phyloP scores from a whole-genome alignment of 148 eudicot species.

The Vaccinium myrtillus region DNA sequence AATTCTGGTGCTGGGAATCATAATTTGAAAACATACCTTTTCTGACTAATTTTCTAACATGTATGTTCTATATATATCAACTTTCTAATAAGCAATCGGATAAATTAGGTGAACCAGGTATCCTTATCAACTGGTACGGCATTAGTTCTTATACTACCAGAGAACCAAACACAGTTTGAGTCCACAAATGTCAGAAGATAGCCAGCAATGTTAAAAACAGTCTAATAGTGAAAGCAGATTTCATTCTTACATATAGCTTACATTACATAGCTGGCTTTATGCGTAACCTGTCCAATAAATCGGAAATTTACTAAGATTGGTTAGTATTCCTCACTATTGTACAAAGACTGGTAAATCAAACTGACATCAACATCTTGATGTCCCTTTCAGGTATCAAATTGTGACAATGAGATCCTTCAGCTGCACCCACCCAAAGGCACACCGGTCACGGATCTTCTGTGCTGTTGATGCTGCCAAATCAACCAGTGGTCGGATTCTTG shows the following conservation, averaged over 20 bases:
- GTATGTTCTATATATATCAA: too few species aligned
- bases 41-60: too few species aligned
- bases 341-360: background rate
- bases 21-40: too few species aligned
- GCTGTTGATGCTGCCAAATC: conserved; percentile 55
- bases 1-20: too few species aligned
- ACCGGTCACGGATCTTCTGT: conserved; percentile 65
- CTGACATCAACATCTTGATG: conserved; percentile 11
- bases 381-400: conserved; percentile 22
- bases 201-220: background rate
- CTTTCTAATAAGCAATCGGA: too few species aligned
- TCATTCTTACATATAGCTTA: background rate
- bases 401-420: conserved; percentile 56
- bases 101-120: too few species aligned
- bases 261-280: background rate
- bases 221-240: background rate
- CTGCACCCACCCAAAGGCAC: conserved; percentile 97
- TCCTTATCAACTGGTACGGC: too few species aligned
- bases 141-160: too few species aligned
- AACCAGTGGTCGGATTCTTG: conserved; percentile 56
- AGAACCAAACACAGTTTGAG: too few species aligned
- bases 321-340: background rate
- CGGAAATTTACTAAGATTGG: background rate
- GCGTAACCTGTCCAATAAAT: background rate
- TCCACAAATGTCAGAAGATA: background rate